Base-by-base conservation (phyloP, 2,329 filamentous ascomycete genomes). In the Monosporascus sp. region DNA sequence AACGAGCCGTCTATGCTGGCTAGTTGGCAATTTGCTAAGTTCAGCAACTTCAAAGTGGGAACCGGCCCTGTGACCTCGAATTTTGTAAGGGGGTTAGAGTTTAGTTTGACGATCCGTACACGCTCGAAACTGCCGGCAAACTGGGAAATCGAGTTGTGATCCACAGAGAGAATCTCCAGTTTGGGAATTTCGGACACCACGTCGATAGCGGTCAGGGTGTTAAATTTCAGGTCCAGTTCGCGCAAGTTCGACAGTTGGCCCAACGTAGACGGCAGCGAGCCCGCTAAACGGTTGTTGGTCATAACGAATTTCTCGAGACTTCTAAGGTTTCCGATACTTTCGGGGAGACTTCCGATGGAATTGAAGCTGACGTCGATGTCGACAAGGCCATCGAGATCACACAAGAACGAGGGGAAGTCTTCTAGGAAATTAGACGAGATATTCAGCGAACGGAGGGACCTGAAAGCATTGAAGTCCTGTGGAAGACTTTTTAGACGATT, bases 361-460 rank as follows among this genome's bases (percentile, higher is more conserved):
- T 99, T 99, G 80, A 99, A 99, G 68, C 93, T 97, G 66, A 99
- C 84, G 64, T 99, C 94, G 41, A 99, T 81, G 66, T 99, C 93
- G 14, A 96, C 89, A 46, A 99, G 74, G 44, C 87, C 91, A 59
- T 84, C 84, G 20, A 99, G 74, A 24, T 90, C 81, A 69, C 90
- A 93, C 22, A 99, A 76, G 62, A 96, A 95, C 22, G 86, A 78
- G 0, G 94, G 94, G 57, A 99, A 96, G 41, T 82, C 82, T 52
- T 87, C 86, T 51, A 99, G 79, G 55, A 89, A 92, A 69, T 99
- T 99, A 1, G 94, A 99, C 1, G 93, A 96, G 48, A 99, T 78
- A 64, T 96, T 97, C 54, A 99, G 74, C 58, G 85, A 93, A 57
- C 94, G 82, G 56, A 99, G 76, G 5, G 84, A 80, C 56, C 82